A percentile compares a stretch with the other conserved stretches of the same genome.
phyloP scores from a whole-genome alignment of 208 protist species.

The Trypanosoma melophagium region DNA sequence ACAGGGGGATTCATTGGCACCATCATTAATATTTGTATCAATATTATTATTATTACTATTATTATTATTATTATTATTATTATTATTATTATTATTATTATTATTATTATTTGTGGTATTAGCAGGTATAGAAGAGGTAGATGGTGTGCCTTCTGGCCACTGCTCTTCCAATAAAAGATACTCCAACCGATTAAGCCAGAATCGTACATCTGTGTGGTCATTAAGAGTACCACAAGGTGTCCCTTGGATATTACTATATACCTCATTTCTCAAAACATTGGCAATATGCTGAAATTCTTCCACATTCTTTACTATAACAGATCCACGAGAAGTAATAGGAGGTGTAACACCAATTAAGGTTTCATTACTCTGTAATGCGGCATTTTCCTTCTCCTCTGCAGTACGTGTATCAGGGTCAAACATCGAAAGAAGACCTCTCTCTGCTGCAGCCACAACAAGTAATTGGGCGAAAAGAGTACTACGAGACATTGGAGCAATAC shows the following conservation, averaged over 20 bases:
- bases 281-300: constrained; percentile 16
- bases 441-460: constrained; percentile 61
- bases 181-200: constrained; percentile 74
- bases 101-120: no score
- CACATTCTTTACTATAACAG: constrained; percentile 26
- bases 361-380: not conserved
- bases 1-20: not conserved
- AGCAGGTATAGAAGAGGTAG: no score
- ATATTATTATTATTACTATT: not conserved
- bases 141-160: constrained; percentile 13
- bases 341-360: not conserved
- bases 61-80: not conserved
- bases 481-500: constrained; percentile 44
- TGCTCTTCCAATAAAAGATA: constrained; percentile 42
- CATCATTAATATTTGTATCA: not conserved
- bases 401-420: not conserved
- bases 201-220: constrained; percentile 50
- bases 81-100: not conserved
- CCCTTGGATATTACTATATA: constrained; percentile 12
- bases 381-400: not conserved
- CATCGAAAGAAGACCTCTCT: constrained; percentile 41
- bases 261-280: constrained; percentile 17
- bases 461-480: constrained; percentile 60
- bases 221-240: not conserved
- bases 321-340: not conserved